A percentile compares a stretch with the other conserved stretches of the same genome.
phyloP scores from a whole-genome alignment of 331 rosid genomes.

The Telfairia occidentalis region DNA sequence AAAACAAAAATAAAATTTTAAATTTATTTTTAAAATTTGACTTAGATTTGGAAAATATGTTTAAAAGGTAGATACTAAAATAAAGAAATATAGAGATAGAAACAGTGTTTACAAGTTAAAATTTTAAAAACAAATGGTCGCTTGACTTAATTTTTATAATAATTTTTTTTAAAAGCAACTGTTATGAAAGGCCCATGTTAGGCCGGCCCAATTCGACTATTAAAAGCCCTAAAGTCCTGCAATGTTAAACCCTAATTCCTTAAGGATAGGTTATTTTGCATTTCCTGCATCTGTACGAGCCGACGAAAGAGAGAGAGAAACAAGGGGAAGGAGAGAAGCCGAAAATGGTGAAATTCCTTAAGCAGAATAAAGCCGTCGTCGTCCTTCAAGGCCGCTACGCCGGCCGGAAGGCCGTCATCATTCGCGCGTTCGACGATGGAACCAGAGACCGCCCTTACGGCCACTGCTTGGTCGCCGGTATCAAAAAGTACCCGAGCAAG shows the following conservation, averaged over 20 bases:
- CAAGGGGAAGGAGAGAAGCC: neutral
- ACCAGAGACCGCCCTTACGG: slow-evolving; percentile 43
- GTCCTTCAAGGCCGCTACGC: slow-evolving; percentile 48
- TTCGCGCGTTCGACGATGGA: slow-evolving; percentile 39
- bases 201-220: neutral
- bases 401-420: slow-evolving; percentile 42
- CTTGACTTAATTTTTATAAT: too few species aligned
- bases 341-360: slow-evolving; percentile 38
- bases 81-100: too few species aligned
- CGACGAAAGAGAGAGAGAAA: neutral
- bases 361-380: slow-evolving; percentile 40
- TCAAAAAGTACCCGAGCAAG: slow-evolving; percentile 37
- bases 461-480: slow-evolving; percentile 44
- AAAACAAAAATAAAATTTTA: too few species aligned
- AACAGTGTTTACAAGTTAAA: too few species aligned
- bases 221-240: neutral
- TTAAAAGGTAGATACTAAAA: too few species aligned
- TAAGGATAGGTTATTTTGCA: too few species aligned
- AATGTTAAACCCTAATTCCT: neutral
- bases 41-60: too few species aligned
- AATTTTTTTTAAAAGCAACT: too few species aligned
- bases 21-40: too few species aligned
- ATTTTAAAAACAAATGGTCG: too few species aligned
- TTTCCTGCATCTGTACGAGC: neutral
- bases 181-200: too few species aligned